These are phyloP conservation scores for Phytophthora chlamydospora DNA, from an alignment of 352 stramenopile species.

Conservation along the genomic window DNA sequence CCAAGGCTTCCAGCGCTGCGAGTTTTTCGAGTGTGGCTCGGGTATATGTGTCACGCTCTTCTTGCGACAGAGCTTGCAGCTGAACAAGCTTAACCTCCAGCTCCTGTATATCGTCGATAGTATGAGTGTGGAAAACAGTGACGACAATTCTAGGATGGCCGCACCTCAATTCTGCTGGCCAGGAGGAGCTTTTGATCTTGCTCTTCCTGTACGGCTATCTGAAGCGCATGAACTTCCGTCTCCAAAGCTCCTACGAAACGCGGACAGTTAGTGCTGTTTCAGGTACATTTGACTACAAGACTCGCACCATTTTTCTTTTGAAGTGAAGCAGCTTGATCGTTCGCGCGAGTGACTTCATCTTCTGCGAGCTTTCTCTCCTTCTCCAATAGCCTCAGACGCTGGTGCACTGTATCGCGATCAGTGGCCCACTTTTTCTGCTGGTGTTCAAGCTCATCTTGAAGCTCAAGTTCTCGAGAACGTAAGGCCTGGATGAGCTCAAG, in stretches of 20 bases:
- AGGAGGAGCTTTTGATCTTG: constrained; percentile 29
- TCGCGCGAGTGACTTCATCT: constrained; percentile 36
- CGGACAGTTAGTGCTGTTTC: background rate
- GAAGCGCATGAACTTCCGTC: constrained; percentile 18
- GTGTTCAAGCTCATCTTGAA: constrained; percentile 60
- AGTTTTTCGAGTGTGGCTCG: constrained; percentile 40
- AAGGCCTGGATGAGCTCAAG: constrained; percentile 64
- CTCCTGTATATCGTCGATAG: constrained; percentile 31
- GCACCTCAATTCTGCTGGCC: constrained; percentile 23
- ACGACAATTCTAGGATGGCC: background rate
- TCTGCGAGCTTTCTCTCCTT: constrained; percentile 58
- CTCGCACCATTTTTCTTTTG: constrained; percentile 45
- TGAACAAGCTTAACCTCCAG: constrained; percentile 45
- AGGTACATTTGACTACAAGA: background rate
- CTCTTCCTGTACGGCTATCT: constrained; percentile 17
- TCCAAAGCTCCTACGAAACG: constrained; percentile 11
- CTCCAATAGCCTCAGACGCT: constrained; percentile 58
- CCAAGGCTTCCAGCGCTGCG: constrained; percentile 33
- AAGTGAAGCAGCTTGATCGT: constrained; percentile 23
- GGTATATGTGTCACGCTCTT: constrained; percentile 41
- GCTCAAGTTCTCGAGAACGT: constrained; percentile 49
- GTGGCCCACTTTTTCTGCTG: constrained; percentile 64
- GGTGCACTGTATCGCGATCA: constrained; percentile 52
- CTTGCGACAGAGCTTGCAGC: constrained; percentile 43
- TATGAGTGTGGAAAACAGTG: background rate